phyloP scores from a whole-genome alignment of 2,329 filamentous ascomycete genomes.

The Xylaria sp. region DNA sequence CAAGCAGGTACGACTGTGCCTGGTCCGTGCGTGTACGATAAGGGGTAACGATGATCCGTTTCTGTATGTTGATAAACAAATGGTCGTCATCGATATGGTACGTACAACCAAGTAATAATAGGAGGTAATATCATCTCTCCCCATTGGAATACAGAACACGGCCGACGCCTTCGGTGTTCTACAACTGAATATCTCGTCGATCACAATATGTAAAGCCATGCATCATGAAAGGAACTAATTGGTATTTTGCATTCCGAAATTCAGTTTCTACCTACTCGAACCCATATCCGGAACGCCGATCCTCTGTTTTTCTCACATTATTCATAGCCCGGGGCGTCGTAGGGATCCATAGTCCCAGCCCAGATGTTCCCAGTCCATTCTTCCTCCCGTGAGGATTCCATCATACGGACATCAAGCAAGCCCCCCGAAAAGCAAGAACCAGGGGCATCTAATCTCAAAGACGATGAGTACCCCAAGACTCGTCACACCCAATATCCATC shows the following conservation, averaged over 20 bases:
- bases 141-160: too few species aligned
- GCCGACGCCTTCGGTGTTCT: too few species aligned
- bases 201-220: not conserved
- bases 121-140: too few species aligned
- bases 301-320: not conserved
- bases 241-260: not conserved
- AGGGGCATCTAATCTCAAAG: not conserved
- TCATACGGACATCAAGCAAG: not conserved
- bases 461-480: not conserved
- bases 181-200: too few species aligned
- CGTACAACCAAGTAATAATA: too few species aligned
- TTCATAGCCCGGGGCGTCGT: not conserved
- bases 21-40: too few species aligned
- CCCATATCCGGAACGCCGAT: conserved; percentile 4
- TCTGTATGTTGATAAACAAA: too few species aligned
- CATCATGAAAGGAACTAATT: not conserved
- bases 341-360: not conserved
- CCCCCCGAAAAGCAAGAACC: too few species aligned
- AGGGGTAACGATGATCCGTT: too few species aligned
- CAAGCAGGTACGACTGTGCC: too few species aligned
- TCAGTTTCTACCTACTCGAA: conserved; percentile 6
- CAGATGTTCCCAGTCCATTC: not conserved
- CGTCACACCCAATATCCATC: not conserved
- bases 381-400: not conserved
- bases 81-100: too few species aligned